phyloP scores from a whole-genome alignment of 495 filamentous ascomycete species.

The Bathelium albidoporum region DNA sequence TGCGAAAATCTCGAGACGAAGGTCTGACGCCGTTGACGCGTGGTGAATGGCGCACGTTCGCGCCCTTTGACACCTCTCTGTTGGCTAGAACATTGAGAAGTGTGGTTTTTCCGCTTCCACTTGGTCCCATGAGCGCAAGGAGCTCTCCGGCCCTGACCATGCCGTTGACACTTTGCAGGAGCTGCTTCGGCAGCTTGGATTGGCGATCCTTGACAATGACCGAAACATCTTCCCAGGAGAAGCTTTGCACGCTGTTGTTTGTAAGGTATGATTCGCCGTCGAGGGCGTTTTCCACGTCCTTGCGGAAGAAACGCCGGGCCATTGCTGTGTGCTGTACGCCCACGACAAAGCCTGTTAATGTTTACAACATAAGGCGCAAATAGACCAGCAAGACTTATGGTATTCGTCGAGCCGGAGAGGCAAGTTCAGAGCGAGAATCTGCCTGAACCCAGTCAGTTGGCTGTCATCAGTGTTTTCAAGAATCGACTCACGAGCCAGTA shows the following conservation, averaged over 20 bases:
- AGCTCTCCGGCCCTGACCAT: conserved; percentile 54
- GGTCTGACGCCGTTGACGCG: conserved; percentile 48
- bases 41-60: conserved; percentile 39
- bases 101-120: conserved; percentile 67
- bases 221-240: conserved; percentile 51
- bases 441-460: no score
- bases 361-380: no score
- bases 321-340: background rate
- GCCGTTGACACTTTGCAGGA: conserved; percentile 45
- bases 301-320: conserved; percentile 3
- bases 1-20: conserved; percentile 34
- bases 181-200: conserved; percentile 46
- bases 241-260: conserved; percentile 34
- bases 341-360: no score
- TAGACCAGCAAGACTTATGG: no score
- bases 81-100: conserved; percentile 64
- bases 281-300: conserved; percentile 30
- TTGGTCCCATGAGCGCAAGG: conserved; percentile 65
- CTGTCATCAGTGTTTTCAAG: no score
- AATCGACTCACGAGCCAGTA: no score
- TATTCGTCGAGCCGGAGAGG: no score
- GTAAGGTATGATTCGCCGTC: conserved; percentile 28
- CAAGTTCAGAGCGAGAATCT: no score
- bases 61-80: conserved; percentile 39
- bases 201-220: conserved; percentile 60